Evolutionary conservation across 768 basidiomycete genomes (phyloP).

Genomic region (Lyophyllum decastes): DNA sequence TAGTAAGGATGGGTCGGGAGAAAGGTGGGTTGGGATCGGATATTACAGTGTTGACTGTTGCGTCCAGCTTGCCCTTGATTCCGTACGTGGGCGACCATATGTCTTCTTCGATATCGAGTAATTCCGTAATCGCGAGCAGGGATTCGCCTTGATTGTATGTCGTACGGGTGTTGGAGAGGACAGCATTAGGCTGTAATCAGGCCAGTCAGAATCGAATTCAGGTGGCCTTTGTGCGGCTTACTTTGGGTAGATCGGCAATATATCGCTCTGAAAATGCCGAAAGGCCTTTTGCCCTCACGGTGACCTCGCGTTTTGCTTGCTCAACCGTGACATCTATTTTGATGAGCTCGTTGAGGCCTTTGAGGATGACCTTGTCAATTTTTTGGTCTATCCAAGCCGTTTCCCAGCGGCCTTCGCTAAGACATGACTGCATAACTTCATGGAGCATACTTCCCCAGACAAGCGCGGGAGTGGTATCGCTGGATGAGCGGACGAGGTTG

Average conservation of each 20-base stretch:
- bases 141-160: conserved; percentile 44
- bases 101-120: conserved; percentile 94
- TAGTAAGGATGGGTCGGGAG: conserved; percentile 24
- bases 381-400: conserved; percentile 58
- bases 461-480: conserved; percentile 64
- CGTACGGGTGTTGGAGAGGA: conserved; percentile 69
- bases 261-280: conserved; percentile 66
- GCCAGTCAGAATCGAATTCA: not conserved
- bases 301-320: conserved; percentile 66
- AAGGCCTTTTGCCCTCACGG: conserved; percentile 63
- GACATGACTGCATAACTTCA: conserved; percentile 83
- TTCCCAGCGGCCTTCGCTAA: conserved; percentile 64
- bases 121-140: conserved; percentile 67
- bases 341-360: conserved; percentile 61
- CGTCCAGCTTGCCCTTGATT: conserved; percentile 94
- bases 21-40: conserved; percentile 40
- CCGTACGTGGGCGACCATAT: conserved; percentile 97
- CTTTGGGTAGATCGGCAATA: conserved; percentile 66
- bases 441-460: conserved; percentile 95
- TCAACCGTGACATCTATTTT: conserved; percentile 59
- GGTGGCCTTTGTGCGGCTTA: conserved; percentile 22
- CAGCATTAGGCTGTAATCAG: conserved; percentile 54
- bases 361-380: conserved; percentile 56
- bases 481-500: conserved; percentile 56
- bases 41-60: conserved; percentile 73